Evolutionary conservation across 768 basidiomycete genomes (phyloP).

Genomic region (Mycena floridula): DNA sequence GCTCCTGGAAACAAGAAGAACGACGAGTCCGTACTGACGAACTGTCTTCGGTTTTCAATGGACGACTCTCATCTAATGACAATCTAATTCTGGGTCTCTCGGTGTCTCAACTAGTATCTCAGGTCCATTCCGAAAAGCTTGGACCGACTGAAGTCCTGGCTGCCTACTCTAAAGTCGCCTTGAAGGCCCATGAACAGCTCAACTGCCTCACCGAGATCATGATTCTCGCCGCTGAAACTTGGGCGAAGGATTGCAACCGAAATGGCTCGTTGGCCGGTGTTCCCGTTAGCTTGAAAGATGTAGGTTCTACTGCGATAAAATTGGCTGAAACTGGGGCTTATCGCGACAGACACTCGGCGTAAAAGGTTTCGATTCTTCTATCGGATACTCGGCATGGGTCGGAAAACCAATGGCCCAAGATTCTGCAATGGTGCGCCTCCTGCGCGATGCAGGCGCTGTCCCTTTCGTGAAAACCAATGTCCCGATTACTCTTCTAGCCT

Average conservation of each 20-base stretch:
- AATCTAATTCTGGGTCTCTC: slow-evolving; percentile 22
- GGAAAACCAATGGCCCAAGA: slow-evolving; percentile 39
- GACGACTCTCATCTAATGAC: slow-evolving; percentile 23
- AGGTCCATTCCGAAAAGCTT: slow-evolving; percentile 22
- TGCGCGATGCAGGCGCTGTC: slow-evolving; percentile 57
- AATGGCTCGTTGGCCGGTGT: slow-evolving; percentile 49
- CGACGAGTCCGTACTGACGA: slow-evolving; percentile 23
- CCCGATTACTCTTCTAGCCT: slow-evolving; percentile 53
- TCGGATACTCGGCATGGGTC: slow-evolving; percentile 52
- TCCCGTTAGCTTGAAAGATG: slow-evolving; percentile 53
- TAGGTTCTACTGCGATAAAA: slow-evolving; percentile 40
- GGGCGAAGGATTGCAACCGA: slow-evolving; percentile 27
- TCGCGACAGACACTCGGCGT: slow-evolving; percentile 43
- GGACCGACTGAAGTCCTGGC: slow-evolving; percentile 28
- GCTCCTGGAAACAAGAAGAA: slow-evolving; percentile 29
- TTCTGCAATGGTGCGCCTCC: slow-evolving; percentile 43
- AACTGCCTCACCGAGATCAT: slow-evolving; percentile 57
- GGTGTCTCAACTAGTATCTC: slow-evolving; percentile 21
- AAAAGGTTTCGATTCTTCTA: slow-evolving; percentile 48
- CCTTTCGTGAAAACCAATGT: slow-evolving; percentile 66
- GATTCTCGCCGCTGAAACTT: slow-evolving; percentile 31
- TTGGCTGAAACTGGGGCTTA: slow-evolving; percentile 35
- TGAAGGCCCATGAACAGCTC: slow-evolving; percentile 38
- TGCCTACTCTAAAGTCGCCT: slow-evolving; percentile 39
- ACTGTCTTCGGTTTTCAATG: slow-evolving; percentile 23